Conservation (phyloP, 805 yeast species). For the Alloascoidea hylecoeti region DNA sequence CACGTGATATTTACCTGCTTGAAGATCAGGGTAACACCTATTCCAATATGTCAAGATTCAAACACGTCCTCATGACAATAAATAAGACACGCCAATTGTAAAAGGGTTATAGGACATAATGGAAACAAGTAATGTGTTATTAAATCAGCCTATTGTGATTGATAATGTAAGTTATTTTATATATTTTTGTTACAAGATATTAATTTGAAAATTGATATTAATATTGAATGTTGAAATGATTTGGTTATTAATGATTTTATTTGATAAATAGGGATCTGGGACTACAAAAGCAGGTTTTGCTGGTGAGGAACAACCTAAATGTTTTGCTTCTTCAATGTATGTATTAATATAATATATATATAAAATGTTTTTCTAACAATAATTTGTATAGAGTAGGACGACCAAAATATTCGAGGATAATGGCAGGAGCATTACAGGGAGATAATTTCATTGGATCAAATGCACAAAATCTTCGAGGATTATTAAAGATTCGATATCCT, state of each 20-base stretch:
- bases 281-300: slow-evolving; percentile 82
- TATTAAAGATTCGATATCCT: slow-evolving; percentile 60
- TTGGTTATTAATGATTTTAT: neutral
- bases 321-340: slow-evolving; percentile 41
- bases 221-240: neutral
- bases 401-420: slow-evolving; percentile 72
- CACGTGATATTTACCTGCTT: no score
- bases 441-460: slow-evolving; percentile 61
- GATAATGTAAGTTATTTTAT: slow-evolving; percentile 32
- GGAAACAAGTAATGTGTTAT: slow-evolving; percentile 20
- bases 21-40: no score
- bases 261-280: slow-evolving; percentile 58
- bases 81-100: no score
- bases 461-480: slow-evolving; percentile 69
- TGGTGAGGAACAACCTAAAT: slow-evolving; percentile 73
- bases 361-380: neutral
- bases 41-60: no score
- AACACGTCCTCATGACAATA: no score
- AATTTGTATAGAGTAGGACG: slow-evolving; percentile 39
- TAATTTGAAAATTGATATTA: neutral
- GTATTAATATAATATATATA: slow-evolving; percentile 8
- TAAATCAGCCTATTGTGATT: slow-evolving; percentile 64
- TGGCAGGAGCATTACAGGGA: slow-evolving; percentile 57
- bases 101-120: no score
- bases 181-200: neutral